A percentile compares a stretch with the other conserved stretches of the same genome.
These are phyloP conservation scores for Tulasnella sp. DNA, from an alignment of 768 basidiomycete genomes.

Conservation along the genomic window DNA sequence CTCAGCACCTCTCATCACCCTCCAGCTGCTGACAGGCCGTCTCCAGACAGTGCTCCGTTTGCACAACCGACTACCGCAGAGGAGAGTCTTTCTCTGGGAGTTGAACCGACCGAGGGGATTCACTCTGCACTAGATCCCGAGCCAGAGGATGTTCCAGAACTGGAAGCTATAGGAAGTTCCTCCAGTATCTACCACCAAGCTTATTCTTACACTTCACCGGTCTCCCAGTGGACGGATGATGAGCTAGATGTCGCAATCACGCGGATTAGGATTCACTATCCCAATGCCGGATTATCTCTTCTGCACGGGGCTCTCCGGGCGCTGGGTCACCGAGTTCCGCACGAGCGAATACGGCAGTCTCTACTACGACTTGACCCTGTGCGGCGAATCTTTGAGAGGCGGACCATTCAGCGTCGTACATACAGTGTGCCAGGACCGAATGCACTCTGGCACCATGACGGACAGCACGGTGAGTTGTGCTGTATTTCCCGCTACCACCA, in stretches of 20 bases:
- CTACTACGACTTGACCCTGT: conserved; percentile 31
- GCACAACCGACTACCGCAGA: no score
- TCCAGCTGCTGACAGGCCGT: no score
- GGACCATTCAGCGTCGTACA: conserved; percentile 11
- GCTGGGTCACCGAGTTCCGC: conserved; percentile 28
- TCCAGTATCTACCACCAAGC: no score
- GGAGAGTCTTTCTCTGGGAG: no score
- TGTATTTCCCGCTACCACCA: no score
- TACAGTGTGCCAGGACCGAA: conserved; percentile 36
- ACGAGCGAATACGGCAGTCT: conserved; percentile 18
- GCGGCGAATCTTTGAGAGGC: conserved; percentile 33
- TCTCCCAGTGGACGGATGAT: conserved; percentile 18
- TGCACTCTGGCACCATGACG: conserved; percentile 37
- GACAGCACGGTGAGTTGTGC: conserved; percentile 36
- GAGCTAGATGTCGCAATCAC: conserved; percentile 30
- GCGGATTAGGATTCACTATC: conserved; percentile 17
- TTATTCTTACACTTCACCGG: no score
- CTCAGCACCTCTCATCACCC: no score
- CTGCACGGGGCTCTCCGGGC: conserved; percentile 30
- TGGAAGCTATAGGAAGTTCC: no score
- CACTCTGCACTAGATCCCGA: no score
- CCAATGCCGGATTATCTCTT: conserved; percentile 30
- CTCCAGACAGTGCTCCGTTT: no score
- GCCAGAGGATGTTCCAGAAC: no score
- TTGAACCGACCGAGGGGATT: no score